Evolutionary conservation across 768 basidiomycete genomes (phyloP).

Genomic region (Lyophyllum semitale): DNA sequence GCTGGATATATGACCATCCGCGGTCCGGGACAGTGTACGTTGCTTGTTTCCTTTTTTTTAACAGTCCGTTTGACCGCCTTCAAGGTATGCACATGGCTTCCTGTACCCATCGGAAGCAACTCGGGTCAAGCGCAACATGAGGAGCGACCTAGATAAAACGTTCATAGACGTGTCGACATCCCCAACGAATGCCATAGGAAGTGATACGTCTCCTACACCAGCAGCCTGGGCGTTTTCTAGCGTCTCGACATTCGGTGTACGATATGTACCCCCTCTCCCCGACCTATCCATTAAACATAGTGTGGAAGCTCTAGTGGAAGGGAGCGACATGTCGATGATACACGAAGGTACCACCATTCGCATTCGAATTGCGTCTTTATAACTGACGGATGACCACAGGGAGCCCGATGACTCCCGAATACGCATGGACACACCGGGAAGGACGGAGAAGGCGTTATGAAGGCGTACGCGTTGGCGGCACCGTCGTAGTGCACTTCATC

Average conservation of each 20-base stretch:
- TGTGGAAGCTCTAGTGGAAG: slow-evolving; percentile 92
- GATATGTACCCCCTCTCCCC: slow-evolving; percentile 69
- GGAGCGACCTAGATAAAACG: slow-evolving; percentile 50
- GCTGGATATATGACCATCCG: slow-evolving; percentile 99
- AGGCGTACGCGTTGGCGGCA: slow-evolving; percentile 80
- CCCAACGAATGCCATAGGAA: slow-evolving; percentile 25
- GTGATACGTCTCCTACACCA: slow-evolving; percentile 44
- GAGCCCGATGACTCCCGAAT: slow-evolving; percentile 56
- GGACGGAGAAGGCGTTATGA: slow-evolving; percentile 67
- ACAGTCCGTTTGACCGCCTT: background rate
- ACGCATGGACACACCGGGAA: slow-evolving; percentile 76
- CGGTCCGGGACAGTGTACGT: slow-evolving; percentile 89
- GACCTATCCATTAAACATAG: slow-evolving; percentile 69
- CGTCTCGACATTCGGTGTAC: slow-evolving; percentile 81
- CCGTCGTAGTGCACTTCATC: slow-evolving; percentile 94
- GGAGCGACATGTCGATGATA: slow-evolving; percentile 77
- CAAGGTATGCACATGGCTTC: slow-evolving; percentile 91
- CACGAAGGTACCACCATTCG: slow-evolving; percentile 52
- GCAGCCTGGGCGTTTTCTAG: slow-evolving; percentile 48
- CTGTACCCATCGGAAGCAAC: slow-evolving; percentile 87
- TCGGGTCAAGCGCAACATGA: slow-evolving; percentile 61
- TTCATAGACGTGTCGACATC: slow-evolving; percentile 34
- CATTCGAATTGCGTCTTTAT: background rate
- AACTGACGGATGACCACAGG: slow-evolving; percentile 35
- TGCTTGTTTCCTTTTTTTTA: slow-evolving; percentile 1